Conservation (phyloP, 2,329 filamentous ascomycete genomes). For the Aspergillus terreus region DNA sequence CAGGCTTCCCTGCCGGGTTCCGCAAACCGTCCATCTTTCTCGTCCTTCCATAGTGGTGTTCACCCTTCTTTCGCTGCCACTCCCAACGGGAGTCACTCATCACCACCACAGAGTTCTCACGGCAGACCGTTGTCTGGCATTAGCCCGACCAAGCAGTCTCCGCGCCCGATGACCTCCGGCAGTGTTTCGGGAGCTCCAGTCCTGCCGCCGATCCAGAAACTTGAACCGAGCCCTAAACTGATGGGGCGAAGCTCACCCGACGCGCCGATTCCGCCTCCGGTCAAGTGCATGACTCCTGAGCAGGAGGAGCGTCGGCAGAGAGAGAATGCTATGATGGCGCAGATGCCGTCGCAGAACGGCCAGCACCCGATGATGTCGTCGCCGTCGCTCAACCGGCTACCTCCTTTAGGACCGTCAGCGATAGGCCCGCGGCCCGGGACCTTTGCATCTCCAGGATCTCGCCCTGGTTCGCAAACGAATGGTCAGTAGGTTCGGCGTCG, state of each 20-base stretch:
- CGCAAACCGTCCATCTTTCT: constrained; percentile 22
- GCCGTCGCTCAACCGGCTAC: constrained; percentile 30
- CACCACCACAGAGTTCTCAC: constrained; percentile 36
- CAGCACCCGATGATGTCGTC: constrained; percentile 28
- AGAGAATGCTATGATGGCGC: constrained; percentile 31
- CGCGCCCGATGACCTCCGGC: constrained; percentile 34
- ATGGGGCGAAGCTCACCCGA: constrained; percentile 43
- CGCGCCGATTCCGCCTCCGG: constrained; percentile 38
- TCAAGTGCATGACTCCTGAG: constrained; percentile 43
- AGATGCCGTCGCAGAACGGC: constrained; percentile 20
- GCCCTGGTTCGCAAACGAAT: constrained; percentile 7
- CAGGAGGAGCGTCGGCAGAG: constrained; percentile 39
- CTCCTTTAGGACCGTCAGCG: constrained; percentile 27
- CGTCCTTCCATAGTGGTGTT: constrained; percentile 24
- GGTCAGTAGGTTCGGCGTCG: constrained; percentile 1
- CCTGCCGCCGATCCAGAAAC: constrained; percentile 38
- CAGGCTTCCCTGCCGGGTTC: constrained; percentile 28
- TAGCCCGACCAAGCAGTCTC: constrained; percentile 46
- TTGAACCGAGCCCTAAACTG: constrained; percentile 42
- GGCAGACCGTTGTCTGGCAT: constrained; percentile 40
- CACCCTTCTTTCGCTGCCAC: constrained; percentile 33
- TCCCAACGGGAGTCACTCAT: constrained; percentile 30
- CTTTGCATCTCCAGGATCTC: constrained; percentile 19
- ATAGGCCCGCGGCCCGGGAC: constrained; percentile 21
- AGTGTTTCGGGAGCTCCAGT: constrained; percentile 33